Evolutionary conservation across 495 filamentous ascomycete genomes (phyloP), one percentile per base, ranked within the genome.

Genomic region (Penicillium ucsense): DNA sequence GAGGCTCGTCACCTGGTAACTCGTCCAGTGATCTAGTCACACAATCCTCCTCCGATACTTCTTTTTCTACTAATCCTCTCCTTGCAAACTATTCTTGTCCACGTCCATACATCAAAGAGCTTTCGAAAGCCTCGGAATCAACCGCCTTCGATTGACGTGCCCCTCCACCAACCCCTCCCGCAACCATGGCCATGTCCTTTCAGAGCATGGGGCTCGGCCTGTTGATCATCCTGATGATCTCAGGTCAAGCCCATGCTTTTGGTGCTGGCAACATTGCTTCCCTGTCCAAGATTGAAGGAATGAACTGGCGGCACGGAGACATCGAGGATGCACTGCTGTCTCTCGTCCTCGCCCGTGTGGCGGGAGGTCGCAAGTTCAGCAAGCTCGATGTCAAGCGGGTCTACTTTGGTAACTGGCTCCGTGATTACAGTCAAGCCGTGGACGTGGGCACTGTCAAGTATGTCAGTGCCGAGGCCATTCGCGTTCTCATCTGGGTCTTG

Each of bases 341-440:
- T 40, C 67, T 95, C 30, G 60, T 83, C 46, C 83, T 92, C 75
- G 82, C 88, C n/a, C 75, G 77, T 43, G 80, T 78, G 46, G 81
- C 83, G 35, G 85, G 87, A 49, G 85, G 85, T 54, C 84, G 86
- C 72, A 91, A 88, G 54, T 95, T 95, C 62, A 76, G 78, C 68
- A 90, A 89, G 68, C 76, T 94, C 55, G 86, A 84, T 65, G 85
- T 94, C 49, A 86, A 88, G 49, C 81, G 88, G 34, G 84, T 89
- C 29, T 81, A 85, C 55, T 95, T 95, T 68, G 89, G 89, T 30
- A 94, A 94, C 69, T 95, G 89, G 89, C 74, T 94, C 20, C 78
- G 89, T 53, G 85, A 89, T 63, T 90, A 89, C 61, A 73, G 70
- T 43, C 70, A 73, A 45, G 71, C 67, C 36, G 66, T 74, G n/a